Evolutionary conservation across 768 basidiomycete genomes (phyloP), one percentile per base, ranked within the genome.

Genomic region (Hericium coralloides): DNA sequence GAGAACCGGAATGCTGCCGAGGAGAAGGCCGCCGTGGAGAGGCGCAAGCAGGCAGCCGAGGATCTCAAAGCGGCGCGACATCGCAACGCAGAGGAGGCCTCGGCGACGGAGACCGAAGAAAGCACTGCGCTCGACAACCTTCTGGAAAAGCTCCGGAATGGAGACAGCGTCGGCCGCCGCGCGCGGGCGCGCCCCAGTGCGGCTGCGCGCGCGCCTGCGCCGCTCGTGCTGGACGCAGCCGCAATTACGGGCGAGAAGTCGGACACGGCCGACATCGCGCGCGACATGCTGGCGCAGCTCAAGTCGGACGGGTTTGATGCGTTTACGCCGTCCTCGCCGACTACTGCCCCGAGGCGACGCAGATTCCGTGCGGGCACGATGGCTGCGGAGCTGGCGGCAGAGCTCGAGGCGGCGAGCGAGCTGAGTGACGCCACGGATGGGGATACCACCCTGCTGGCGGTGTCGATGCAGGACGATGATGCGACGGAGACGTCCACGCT

Each of bases 1-100:
- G 89, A 94, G 41, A 97, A 97, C 67, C 79, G 82, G 64, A 80
- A 80, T 0, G 75, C 79, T 14, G 83, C 83, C 0, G 89, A 93
- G 60, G 89, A 93, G 65, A 82, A 78, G 56, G 65, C 74, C 36
- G 83, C 85, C 0, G 62, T 76, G 52, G 84, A 92, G 70, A 85
- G 79, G 66, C 83, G 93, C 53, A 84, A 79, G 59, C 82, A 81
- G 60, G 78, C 79, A 8, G 75, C 80, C 52, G 85, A 90, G 62
- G 83, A 87, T 60, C 74, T 72, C n/a, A 80, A 74, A 66, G 73
- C 77, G 37, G 78, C 71, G 51, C 80, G 82, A 51, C 77, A 77
- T 67, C 82, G 80, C 63, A 73, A 70, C 15, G 61, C 66, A 36
- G 78, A 79, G 49, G 71, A 72, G 15, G 60, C 73, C 1, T 61